Percentiles rank a stretch among this genome's conserved stretches.
Evolutionary conservation across 306 rosid species (phyloP).

Genomic region (Pueraria montana): DNA sequence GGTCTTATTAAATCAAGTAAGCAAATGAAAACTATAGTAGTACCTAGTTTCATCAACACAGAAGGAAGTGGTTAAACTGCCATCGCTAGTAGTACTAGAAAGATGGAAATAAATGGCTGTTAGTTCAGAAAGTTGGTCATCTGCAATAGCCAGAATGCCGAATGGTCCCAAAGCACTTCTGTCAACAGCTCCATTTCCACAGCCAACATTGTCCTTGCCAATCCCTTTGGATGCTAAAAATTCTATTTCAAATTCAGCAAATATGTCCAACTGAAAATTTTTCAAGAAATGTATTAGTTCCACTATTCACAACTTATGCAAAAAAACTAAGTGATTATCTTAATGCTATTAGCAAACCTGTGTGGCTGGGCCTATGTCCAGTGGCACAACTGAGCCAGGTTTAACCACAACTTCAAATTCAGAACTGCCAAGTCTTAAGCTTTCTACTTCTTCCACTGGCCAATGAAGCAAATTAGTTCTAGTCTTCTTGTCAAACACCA

Average conservation of each 20-base stretch:
- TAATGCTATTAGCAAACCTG: constrained; percentile 60
- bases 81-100: constrained; percentile 47
- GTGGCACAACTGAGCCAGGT: constrained; percentile 73
- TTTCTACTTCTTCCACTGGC: constrained; percentile 92
- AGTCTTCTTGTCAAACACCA: constrained; percentile 74
- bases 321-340: constrained; percentile 18
- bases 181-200: constrained; percentile 73
- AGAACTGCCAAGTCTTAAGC: constrained; percentile 61
- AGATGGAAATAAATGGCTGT: constrained; percentile 76
- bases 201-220: constrained; percentile 49
- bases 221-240: constrained; percentile 38
- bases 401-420: constrained; percentile 64
- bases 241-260: constrained; percentile 75
- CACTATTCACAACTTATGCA: neutral
- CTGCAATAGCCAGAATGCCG: constrained; percentile 79
- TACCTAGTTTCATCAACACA: constrained; percentile 85
- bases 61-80: constrained; percentile 60
- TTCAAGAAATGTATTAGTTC: neutral
- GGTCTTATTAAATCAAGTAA: neutral
- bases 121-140: constrained; percentile 75
- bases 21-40: constrained; percentile 38
- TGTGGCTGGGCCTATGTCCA: constrained; percentile 71
- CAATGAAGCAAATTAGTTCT: constrained; percentile 73
- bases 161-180: constrained; percentile 81
- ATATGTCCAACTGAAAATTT: constrained; percentile 71